Evolutionary conservation across 805 yeast genomes (phyloP).

Genomic region (Sugiyamaella valdiviana): DNA sequence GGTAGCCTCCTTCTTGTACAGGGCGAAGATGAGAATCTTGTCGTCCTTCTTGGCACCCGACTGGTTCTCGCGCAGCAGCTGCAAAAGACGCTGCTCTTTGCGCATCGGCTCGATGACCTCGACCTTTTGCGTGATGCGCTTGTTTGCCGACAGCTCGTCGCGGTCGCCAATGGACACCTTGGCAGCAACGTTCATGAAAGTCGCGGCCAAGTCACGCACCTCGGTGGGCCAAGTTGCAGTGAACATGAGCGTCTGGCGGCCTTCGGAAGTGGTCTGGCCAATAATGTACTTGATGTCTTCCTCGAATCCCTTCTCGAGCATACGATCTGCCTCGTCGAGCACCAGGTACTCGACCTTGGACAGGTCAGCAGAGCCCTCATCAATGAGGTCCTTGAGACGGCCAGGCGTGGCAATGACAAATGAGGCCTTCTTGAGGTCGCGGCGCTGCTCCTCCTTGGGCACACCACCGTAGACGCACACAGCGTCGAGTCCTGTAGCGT

Average conservation of each 20-base stretch:
- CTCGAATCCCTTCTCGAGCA: slow-evolving; percentile 97
- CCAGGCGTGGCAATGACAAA: slow-evolving; percentile 98
- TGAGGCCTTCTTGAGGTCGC: slow-evolving; percentile 54
- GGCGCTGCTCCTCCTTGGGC: slow-evolving; percentile 86
- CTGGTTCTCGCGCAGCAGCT: slow-evolving; percentile 68
- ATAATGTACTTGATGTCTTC: slow-evolving; percentile 87
- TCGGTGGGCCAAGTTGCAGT: slow-evolving; percentile 99
- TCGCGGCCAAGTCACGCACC: slow-evolving; percentile 83
- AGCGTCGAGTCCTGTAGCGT: slow-evolving; percentile 55
- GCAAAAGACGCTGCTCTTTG: slow-evolving; percentile 72
- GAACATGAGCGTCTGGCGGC: slow-evolving; percentile 93
- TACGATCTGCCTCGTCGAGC: slow-evolving; percentile 96
- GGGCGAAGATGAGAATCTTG: slow-evolving; percentile 84
- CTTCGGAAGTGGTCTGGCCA: slow-evolving; percentile 43
- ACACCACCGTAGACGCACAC: slow-evolving; percentile 97
- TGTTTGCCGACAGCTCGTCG: slow-evolving; percentile 91
- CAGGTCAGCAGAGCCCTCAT: slow-evolving; percentile 77
- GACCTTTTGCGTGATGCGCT: slow-evolving; percentile 86
- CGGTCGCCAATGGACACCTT: slow-evolving; percentile 90
- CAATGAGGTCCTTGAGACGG: slow-evolving; percentile 79
- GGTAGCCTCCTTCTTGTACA: slow-evolving; percentile 94
- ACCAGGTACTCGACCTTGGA: slow-evolving; percentile 68
- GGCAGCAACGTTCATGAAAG: slow-evolving; percentile 80
- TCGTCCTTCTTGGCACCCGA: slow-evolving; percentile 59
- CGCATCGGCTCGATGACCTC: slow-evolving; percentile 81